These are phyloP conservation scores for Lizonia empirigonia DNA, from an alignment of 2,329 filamentous ascomycete species.

Conservation along the genomic window DNA sequence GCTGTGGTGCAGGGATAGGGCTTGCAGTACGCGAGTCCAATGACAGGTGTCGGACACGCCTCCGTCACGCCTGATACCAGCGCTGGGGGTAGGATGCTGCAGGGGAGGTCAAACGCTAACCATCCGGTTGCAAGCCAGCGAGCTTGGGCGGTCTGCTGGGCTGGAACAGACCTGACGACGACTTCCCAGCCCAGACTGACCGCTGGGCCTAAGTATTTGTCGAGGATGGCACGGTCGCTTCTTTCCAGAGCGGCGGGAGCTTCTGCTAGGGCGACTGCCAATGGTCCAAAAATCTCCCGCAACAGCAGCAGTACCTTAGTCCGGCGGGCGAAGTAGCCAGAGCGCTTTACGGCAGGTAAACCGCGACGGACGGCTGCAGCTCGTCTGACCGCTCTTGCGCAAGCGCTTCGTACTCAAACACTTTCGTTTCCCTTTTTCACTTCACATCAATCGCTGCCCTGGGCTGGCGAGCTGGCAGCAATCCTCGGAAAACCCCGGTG, in stretches of 20 bases:
- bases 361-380: slow-evolving; percentile 14
- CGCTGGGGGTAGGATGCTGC: slow-evolving; percentile 30
- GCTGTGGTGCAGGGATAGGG: slow-evolving; percentile 32
- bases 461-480: not conserved
- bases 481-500: not conserved
- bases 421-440: not conserved
- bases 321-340: slow-evolving; percentile 1
- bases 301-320: not conserved
- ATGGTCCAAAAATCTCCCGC: slow-evolving; percentile 36
- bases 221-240: slow-evolving; percentile 34
- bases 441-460: not conserved
- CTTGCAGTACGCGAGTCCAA: slow-evolving; percentile 28
- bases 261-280: slow-evolving; percentile 22
- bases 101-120: slow-evolving; percentile 39
- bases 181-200: slow-evolving; percentile 25
- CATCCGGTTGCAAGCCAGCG: slow-evolving; percentile 32
- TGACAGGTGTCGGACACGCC: slow-evolving; percentile 25
- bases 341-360: slow-evolving; percentile 27
- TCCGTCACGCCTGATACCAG: slow-evolving; percentile 35
- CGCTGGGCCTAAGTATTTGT: slow-evolving; percentile 32
- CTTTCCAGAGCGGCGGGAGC: slow-evolving; percentile 33
- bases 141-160: slow-evolving; percentile 35
- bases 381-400: slow-evolving; percentile 14
- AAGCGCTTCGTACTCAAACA: not conserved
- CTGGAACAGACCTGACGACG: slow-evolving; percentile 31